Percentiles rank a stretch among this genome's conserved stretches.
phyloP scores from a whole-genome alignment of 495 filamentous ascomycete genomes.

The Penicillium arizonense region DNA sequence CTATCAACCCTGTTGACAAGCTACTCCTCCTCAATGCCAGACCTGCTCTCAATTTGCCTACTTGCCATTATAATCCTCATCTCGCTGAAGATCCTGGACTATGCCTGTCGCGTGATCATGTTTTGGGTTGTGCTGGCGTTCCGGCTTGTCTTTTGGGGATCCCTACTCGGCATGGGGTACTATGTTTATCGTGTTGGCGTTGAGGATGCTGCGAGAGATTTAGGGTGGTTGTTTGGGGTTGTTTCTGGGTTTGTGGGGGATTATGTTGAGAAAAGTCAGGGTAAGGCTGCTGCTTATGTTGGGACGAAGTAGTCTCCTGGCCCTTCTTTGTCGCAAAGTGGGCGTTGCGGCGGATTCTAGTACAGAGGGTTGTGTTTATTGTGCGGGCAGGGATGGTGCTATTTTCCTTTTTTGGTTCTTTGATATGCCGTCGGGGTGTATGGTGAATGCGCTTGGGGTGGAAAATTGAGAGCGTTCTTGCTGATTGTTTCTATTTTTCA shows the following conservation, averaged over 20 bases:
- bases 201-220: slow-evolving; percentile 58
- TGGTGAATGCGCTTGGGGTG: background rate
- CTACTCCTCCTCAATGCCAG: slow-evolving; percentile 49
- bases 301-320: background rate
- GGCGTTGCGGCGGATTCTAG: background rate
- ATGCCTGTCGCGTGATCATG: slow-evolving; percentile 63
- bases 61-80: slow-evolving; percentile 57
- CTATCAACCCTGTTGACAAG: slow-evolving; percentile 49
- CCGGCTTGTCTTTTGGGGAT: slow-evolving; percentile 57
- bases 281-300: slow-evolving; percentile 20
- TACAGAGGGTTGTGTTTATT: background rate
- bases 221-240: slow-evolving; percentile 54
- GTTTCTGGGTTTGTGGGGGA: slow-evolving; percentile 56
- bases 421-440: background rate
- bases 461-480: too few species aligned
- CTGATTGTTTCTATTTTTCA: background rate
- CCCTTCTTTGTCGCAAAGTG: too few species aligned
- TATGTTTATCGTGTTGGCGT: slow-evolving; percentile 64
- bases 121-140: slow-evolving; percentile 68
- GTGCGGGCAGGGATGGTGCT: background rate
- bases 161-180: slow-evolving; percentile 45
- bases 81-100: slow-evolving; percentile 64
- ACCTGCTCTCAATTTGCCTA: slow-evolving; percentile 59
- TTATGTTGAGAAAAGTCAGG: slow-evolving; percentile 30
- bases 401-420: background rate